These are phyloP conservation scores for Aspergillus versicolor DNA, from an alignment of 2,329 filamentous ascomycete genomes.

Conservation along the genomic window DNA sequence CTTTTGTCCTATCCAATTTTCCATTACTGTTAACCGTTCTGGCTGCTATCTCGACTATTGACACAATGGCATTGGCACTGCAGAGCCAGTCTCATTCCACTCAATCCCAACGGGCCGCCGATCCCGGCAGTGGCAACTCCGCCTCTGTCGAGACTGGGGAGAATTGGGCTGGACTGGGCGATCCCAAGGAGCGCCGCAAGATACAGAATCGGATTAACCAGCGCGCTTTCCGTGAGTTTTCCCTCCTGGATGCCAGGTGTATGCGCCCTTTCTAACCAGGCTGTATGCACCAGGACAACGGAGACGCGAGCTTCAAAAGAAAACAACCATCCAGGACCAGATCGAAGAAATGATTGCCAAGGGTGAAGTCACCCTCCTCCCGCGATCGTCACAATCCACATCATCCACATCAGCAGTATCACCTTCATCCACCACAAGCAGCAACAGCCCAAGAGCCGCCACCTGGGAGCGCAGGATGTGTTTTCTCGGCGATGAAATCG, in stretches of 20 bases:
- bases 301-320: constrained; percentile 18
- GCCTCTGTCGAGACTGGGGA: constrained; percentile 10
- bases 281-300: constrained; percentile 18
- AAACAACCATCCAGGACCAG: not conserved
- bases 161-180: constrained; percentile 27
- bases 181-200: constrained; percentile 27
- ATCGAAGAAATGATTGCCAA: constrained; percentile 5
- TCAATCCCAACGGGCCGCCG: not conserved
- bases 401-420: not conserved
- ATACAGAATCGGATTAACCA: constrained; percentile 34
- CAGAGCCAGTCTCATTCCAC: not conserved
- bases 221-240: constrained; percentile 28
- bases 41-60: not conserved
- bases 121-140: not conserved
- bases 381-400: not conserved
- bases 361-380: constrained; percentile 7
- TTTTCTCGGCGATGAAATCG: constrained; percentile 3
- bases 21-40: no score
- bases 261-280: not conserved
- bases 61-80: not conserved
- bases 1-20: no score
- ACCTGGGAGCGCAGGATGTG: not conserved
- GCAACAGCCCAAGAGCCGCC: not conserved
- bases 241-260: not conserved
- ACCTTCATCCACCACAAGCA: not conserved